Base-by-base conservation (phyloP, 1,284 basidiomycete genomes). In the Pascua sp. region DNA sequence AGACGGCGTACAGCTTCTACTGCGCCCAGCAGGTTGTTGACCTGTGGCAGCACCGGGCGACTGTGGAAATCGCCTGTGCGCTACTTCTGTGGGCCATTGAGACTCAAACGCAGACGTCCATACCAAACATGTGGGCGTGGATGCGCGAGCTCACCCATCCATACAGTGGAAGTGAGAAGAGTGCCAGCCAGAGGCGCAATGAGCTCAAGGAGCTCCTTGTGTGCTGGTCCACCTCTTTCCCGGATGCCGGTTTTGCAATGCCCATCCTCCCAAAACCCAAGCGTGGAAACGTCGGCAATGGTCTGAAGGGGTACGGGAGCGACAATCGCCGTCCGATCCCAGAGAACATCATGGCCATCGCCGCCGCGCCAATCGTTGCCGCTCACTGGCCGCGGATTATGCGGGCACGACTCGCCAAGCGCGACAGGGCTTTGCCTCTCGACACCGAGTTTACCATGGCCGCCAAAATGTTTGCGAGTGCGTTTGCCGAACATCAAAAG, bases 261-360 rank as follows among this genome's bases (percentile, higher is more conserved):
- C 67, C 71, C 0, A 38, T 58, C 4, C 44, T 70, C 2, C 46
- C 48, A 2, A 38, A 60, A 8, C 70, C 68, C 4, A 53, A 39
- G 9, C 42, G 47, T 48, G 65, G 65, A 8, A 51, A 49, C 7
- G 52, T 67, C 5, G 71, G 71, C 17, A 55, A 67, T 41, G 70
- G 68, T 2, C 17, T 64, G 8, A 15, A 13, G 0, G 61, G 59
- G 5, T 62, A 53, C 11, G 51, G 42, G 2, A 58, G 60, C 40
- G 69, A 71, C 46, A 46, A 49, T n/a, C 59, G 68, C 11, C 62
- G 70, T 39, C 41, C 59, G 1, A 64, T 73, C 7, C 71, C 71
- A 1, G 63, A 66, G 17, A 37, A 16, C 11, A 62, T 61, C 15
- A 67, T 71, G 55, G 62, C 64, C 2, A 59, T 56, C 7, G 59